Evolutionary conservation across 1,284 basidiomycete species (phyloP).

Genomic region (Ustilago vetiveriae): DNA sequence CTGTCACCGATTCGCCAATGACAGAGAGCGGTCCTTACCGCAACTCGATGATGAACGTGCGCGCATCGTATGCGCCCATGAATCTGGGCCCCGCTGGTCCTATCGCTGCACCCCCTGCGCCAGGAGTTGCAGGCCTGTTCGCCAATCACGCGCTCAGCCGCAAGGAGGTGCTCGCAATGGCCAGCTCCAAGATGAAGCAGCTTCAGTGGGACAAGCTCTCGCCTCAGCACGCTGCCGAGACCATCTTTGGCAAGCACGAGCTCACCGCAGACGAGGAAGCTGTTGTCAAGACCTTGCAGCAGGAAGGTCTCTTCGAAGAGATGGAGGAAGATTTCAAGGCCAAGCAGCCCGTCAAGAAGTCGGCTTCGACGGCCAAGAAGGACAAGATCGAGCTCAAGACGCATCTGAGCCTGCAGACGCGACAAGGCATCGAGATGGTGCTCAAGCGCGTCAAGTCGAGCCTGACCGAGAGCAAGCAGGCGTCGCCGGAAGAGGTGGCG

Average conservation of each 20-base stretch:
- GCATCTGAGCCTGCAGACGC: constrained; percentile 58
- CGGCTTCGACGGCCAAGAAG: constrained; percentile 64
- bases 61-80: constrained; percentile 48
- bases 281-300: constrained; percentile 47
- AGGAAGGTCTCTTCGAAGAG: constrained; percentile 83
- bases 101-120: constrained; percentile 63
- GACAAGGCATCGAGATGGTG: constrained; percentile 60
- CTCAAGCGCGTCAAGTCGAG: constrained; percentile 33
- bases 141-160: constrained; percentile 67
- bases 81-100: constrained; percentile 59
- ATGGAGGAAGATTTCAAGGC: constrained; percentile 99
- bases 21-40: constrained; percentile 29
- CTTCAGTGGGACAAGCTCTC: constrained; percentile 92
- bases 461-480: constrained; percentile 58
- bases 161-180: constrained; percentile 86
- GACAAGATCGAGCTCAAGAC: constrained; percentile 67
- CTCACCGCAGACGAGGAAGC: constrained; percentile 48
- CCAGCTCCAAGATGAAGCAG: constrained; percentile 94
- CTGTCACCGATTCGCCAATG: constrained; percentile 41
- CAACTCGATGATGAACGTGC: constrained; percentile 64
- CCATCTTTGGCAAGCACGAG: constrained; percentile 60
- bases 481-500: constrained; percentile 65
- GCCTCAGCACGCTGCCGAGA: constrained; percentile 65
- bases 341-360: constrained; percentile 78
- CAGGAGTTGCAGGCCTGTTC: constrained; percentile 73